Evolutionary conservation across 345 rosid species (phyloP).

Genomic region (Xanthoceras sorbifolium): DNA sequence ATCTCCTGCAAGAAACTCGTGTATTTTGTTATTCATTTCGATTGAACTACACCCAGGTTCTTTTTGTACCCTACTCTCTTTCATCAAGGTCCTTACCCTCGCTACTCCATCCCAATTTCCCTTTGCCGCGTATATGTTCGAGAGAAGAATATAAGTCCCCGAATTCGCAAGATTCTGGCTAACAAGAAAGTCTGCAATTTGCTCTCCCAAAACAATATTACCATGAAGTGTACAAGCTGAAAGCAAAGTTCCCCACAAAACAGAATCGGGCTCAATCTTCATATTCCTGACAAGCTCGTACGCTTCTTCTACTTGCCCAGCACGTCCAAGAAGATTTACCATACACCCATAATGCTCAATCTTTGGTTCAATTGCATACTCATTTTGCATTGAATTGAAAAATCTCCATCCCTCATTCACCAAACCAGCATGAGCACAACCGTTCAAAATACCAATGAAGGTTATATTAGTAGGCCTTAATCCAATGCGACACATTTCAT

Average conservation of each 20-base stretch:
- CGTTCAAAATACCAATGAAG: slow-evolving; percentile 56
- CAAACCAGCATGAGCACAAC: slow-evolving; percentile 77
- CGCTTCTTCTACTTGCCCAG: slow-evolving; percentile 60
- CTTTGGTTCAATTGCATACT: slow-evolving; percentile 58
- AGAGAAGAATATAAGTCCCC: slow-evolving; percentile 67
- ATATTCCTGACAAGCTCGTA: slow-evolving; percentile 47
- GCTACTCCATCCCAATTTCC: slow-evolving; percentile 64
- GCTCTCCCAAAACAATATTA: slow-evolving; percentile 57
- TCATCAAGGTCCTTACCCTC: slow-evolving; percentile 69
- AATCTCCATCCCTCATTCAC: slow-evolving; percentile 58
- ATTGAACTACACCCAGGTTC: slow-evolving; percentile 75
- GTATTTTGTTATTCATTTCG: slow-evolving; percentile 50
- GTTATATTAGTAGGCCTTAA: slow-evolving; percentile 60
- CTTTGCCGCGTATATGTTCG: slow-evolving; percentile 62
- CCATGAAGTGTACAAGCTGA: slow-evolving; percentile 67
- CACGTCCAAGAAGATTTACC: slow-evolving; percentile 70
- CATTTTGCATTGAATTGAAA: slow-evolving; percentile 55
- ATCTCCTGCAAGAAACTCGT: slow-evolving; percentile 62
- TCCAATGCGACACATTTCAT: slow-evolving; percentile 46
- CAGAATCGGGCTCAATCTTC: slow-evolving; percentile 53
- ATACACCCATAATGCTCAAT: slow-evolving; percentile 85
- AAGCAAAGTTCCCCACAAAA: slow-evolving; percentile 72
- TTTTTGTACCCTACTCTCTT: slow-evolving; percentile 54
- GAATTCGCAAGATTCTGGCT: slow-evolving; percentile 48
- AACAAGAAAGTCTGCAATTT: slow-evolving; percentile 63